Evolutionary conservation across 2,329 filamentous ascomycete species (phyloP).

Genomic region (Aureobasidium musti): DNA sequence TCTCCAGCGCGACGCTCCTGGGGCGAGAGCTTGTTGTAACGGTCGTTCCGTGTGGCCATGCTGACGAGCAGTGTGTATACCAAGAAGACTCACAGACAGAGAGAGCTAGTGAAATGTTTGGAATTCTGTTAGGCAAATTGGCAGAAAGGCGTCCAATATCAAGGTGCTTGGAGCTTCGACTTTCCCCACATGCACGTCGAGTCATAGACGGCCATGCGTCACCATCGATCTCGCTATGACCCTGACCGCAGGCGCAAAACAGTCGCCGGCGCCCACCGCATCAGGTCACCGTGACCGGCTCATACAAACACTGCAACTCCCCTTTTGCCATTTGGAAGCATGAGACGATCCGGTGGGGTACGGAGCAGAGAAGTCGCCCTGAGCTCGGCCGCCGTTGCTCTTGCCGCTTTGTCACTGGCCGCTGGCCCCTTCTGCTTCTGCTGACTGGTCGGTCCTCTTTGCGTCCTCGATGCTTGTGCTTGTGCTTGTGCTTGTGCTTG

Average conservation of each 20-base stretch:
- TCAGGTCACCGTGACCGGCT: conserved; percentile 5
- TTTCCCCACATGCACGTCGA: conserved; percentile 4
- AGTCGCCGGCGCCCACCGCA: not conserved
- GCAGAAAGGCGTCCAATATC: not conserved
- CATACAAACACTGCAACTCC: not conserved
- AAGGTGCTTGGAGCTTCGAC: conserved; percentile 15
- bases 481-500: too few relatives aligned
- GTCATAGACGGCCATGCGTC: conserved; percentile 10
- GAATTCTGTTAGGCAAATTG: not conserved
- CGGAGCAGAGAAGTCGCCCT: not conserved
- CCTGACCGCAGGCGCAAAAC: not conserved
- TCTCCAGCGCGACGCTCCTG: conserved; percentile 86
- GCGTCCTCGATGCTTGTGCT: too few relatives aligned
- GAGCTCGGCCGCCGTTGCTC: not conserved
- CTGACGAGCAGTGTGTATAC: not conserved
- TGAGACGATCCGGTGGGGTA: not conserved
- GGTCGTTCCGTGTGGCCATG: conserved; percentile 41
- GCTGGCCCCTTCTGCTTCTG: too few relatives aligned
- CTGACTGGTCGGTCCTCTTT: not conserved
- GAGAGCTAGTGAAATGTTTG: too few relatives aligned
- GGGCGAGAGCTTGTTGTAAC: conserved; percentile 56
- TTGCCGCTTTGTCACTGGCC: not conserved
- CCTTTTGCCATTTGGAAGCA: not conserved
- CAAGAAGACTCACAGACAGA: too few relatives aligned
- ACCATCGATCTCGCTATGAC: not conserved